Percentiles rank a stretch among this genome's conserved stretches.
Conservation (phyloP, 1,284 basidiomycete genomes). For the Cryptococcus neoformans region DNA sequence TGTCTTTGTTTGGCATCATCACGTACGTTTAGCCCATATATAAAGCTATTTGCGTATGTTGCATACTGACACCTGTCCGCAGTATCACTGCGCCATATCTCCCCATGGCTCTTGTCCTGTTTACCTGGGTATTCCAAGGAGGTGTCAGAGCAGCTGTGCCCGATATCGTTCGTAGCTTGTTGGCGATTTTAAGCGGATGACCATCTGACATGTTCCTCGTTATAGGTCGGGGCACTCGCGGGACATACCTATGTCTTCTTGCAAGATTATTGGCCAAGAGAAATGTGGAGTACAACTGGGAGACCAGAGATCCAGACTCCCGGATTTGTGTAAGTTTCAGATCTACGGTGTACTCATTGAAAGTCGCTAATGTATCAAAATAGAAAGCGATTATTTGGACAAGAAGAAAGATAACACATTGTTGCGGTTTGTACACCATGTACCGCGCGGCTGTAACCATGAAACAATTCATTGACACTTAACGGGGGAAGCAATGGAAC, state of each 20-base stretch:
- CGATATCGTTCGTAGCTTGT: slow-evolving; percentile 59
- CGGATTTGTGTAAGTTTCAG: slow-evolving; percentile 63
- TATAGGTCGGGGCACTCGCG: slow-evolving; percentile 69
- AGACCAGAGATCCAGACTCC: slow-evolving; percentile 68
- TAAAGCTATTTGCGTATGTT: neutral
- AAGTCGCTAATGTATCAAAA: no score
- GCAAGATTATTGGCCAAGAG: slow-evolving; percentile 89
- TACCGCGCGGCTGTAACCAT: no score
- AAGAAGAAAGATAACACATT: no score
- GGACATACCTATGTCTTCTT: slow-evolving; percentile 92
- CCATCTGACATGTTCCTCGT: slow-evolving; percentile 12
- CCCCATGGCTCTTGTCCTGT: slow-evolving; percentile 80
- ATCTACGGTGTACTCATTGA: no score
- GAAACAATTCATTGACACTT: no score
- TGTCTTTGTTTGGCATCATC: slow-evolving; percentile 90
- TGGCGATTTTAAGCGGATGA: neutral
- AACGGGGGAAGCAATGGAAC: no score
- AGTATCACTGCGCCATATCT: slow-evolving; percentile 90
- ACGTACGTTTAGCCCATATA: slow-evolving; percentile 51
- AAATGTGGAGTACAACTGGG: slow-evolving; percentile 59
- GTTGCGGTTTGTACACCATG: no score
- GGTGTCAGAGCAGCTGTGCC: slow-evolving; percentile 80
- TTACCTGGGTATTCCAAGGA: slow-evolving; percentile 84
- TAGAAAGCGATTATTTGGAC: no score
- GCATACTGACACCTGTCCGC: neutral